Evolutionary conservation across 371 early-diverging fungal genomes (phyloP).

Genomic region (Rhizopus stolonifer): DNA sequence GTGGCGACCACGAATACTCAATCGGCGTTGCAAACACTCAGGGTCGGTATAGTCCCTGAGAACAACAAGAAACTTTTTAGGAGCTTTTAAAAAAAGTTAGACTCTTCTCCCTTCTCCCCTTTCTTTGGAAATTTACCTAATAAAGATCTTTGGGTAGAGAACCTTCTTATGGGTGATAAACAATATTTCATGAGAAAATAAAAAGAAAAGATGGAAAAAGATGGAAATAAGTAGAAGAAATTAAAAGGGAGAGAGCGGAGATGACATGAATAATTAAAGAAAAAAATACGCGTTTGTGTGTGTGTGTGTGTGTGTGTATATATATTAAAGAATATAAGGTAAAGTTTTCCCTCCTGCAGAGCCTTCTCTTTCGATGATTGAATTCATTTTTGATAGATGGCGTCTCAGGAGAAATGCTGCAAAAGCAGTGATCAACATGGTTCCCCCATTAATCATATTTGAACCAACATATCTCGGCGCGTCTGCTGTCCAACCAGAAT

Average conservation of each 20-base stretch:
- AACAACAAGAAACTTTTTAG: slow-evolving; percentile 47
- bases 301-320: too few relatives aligned
- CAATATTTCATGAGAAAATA: too few relatives aligned
- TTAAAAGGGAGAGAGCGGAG: too few relatives aligned
- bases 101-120: neutral
- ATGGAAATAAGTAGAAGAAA: too few relatives aligned
- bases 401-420: slow-evolving; percentile 33
- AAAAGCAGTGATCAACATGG: slow-evolving; percentile 46
- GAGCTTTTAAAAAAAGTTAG: neutral
- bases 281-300: too few relatives aligned
- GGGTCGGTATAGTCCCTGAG: slow-evolving; percentile 51
- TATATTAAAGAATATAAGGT: slow-evolving; percentile 28
- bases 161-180: too few relatives aligned
- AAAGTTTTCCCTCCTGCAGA: slow-evolving; percentile 11
- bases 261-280: too few relatives aligned
- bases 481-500: slow-evolving; percentile 50
- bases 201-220: too few relatives aligned
- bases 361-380: slow-evolving; percentile 29
- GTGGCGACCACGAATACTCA: slow-evolving; percentile 47
- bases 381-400: slow-evolving; percentile 29
- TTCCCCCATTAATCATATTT: slow-evolving; percentile 49
- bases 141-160: neutral
- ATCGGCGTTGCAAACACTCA: slow-evolving; percentile 48
- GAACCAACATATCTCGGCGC: slow-evolving; percentile 51
- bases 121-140: neutral